Percentiles rank a stretch among this genome's conserved stretches.
These are phyloP conservation scores for Russula compacta DNA, from an alignment of 768 basidiomycete species.

Conservation along the genomic window DNA sequence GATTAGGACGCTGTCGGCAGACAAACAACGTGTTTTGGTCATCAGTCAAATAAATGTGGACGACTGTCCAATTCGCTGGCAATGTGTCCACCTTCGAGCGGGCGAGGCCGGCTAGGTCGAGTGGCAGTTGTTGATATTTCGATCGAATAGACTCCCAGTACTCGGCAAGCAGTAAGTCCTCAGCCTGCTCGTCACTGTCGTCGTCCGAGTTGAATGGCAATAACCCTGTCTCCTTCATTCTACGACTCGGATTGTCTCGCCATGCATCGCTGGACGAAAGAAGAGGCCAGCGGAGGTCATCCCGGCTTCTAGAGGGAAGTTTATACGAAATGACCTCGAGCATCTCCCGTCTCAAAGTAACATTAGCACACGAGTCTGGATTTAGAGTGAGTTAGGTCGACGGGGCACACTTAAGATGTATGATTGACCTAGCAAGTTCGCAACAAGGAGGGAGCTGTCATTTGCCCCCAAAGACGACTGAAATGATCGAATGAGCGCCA, in stretches of 20 bases:
- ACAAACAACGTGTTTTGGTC: constrained; percentile 80
- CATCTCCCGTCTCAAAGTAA: constrained; percentile 81
- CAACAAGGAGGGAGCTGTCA: constrained; percentile 46
- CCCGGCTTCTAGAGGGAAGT: constrained; percentile 37
- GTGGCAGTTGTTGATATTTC: constrained; percentile 42
- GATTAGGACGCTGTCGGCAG: constrained; percentile 58
- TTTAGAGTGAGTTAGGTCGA: background rate
- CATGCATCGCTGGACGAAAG: constrained; percentile 39
- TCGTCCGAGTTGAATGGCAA: constrained; percentile 26
- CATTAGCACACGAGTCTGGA: constrained; percentile 62
- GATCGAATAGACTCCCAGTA: constrained; percentile 58
- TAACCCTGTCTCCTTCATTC: constrained; percentile 20
- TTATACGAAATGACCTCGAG: constrained; percentile 74
- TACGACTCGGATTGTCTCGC: constrained; percentile 23
- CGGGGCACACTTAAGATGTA: background rate
- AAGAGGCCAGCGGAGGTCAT: constrained; percentile 73
- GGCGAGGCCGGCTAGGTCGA: constrained; percentile 36
- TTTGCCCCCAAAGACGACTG: constrained; percentile 67
- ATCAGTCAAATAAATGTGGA: constrained; percentile 75
- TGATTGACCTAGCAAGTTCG: constrained; percentile 50
- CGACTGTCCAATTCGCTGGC: constrained; percentile 72
- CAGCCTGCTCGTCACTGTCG: constrained; percentile 32
- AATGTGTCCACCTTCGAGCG: constrained; percentile 37
- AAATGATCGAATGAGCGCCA: constrained; percentile 64
- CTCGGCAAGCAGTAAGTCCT: constrained; percentile 29